phyloP scores from a whole-genome alignment of 2,329 filamentous ascomycete species.

The Cercospora nicotianae region DNA sequence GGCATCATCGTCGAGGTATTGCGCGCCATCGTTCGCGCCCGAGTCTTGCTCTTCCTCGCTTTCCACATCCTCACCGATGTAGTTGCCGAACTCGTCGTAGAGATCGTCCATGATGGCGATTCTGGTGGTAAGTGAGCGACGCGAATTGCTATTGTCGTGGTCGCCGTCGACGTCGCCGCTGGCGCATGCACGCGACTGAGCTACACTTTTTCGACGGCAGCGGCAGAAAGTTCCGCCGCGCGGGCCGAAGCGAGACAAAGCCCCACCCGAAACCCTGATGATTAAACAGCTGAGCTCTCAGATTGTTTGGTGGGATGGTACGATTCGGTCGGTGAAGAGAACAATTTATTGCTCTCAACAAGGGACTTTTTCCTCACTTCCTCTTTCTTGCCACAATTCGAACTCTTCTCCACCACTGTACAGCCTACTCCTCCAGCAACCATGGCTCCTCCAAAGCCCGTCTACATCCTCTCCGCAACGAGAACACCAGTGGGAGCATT shows the following conservation, averaged over 20 bases:
- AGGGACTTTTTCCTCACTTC: neutral
- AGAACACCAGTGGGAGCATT: conserved; percentile 87
- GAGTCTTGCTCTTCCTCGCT: conserved; percentile 84
- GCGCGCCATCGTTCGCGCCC: conserved; percentile 72
- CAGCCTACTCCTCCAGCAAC: conserved; percentile 6
- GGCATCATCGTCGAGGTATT: conserved; percentile 73
- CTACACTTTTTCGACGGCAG: conserved; percentile 10
- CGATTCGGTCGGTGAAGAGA: conserved; percentile 2
- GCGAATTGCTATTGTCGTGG: neutral
- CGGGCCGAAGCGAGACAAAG: neutral
- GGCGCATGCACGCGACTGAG: conserved; percentile 14
- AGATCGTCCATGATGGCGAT: conserved; percentile 77
- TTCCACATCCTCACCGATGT: conserved; percentile 88
- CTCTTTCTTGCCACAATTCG: neutral
- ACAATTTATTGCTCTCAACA: neutral
- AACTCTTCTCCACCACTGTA: neutral
- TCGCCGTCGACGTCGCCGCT: conserved; percentile 10
- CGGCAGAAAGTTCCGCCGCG: neutral
- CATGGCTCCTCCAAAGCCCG: conserved; percentile 79
- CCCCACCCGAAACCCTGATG: neutral
- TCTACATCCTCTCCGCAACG: conserved; percentile 87
- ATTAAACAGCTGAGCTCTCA: neutral
- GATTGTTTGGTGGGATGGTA: conserved; percentile 6
- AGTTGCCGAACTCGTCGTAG: conserved; percentile 99
- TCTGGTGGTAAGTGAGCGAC: conserved; percentile 6